Evolutionary conservation across 176 grass and related monocot species (phyloP).

Genomic region (Cenchrus purpureus): DNA sequence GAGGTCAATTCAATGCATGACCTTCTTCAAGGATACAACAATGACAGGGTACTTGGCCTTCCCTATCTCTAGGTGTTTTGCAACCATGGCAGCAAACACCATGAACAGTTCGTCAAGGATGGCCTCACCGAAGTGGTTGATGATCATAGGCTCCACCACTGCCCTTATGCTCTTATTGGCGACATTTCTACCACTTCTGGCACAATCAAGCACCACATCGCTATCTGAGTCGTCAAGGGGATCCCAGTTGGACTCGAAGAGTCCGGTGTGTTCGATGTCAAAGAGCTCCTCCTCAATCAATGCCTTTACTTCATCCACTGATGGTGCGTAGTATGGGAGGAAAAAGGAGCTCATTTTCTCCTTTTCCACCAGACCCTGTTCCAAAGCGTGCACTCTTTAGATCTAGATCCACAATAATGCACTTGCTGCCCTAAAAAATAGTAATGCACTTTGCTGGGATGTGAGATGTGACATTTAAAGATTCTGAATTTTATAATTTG

Average conservation of each 20-base stretch:
- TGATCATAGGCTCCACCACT: not conserved
- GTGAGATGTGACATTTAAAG: not conserved
- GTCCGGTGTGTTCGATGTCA: not conserved
- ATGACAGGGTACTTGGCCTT: constrained; percentile 7
- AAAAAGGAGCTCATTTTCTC: not conserved
- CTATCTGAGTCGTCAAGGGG: not conserved
- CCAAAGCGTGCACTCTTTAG: not conserved
- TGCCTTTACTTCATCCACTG: not conserved
- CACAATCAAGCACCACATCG: not conserved
- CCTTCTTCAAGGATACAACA: not conserved
- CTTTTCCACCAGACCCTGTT: not conserved
- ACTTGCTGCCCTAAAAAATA: too few species aligned
- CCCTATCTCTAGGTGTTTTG: not conserved
- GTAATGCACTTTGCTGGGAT: not conserved
- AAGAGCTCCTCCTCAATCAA: not conserved
- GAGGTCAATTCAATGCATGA: not conserved
- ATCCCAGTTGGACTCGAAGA: constrained; percentile 8
- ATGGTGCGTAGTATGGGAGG: constrained; percentile 1
- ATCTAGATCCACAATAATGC: not conserved
- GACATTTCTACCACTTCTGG: not conserved
- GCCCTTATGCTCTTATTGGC: constrained; percentile 7
- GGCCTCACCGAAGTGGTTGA: not conserved
- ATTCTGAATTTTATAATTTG: too few species aligned
- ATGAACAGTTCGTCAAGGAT: constrained; percentile 2
- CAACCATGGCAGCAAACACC: not conserved